These are phyloP conservation scores for Xylariaceae sp. DNA, from an alignment of 2,329 filamentous ascomycete genomes.

Conservation along the genomic window DNA sequence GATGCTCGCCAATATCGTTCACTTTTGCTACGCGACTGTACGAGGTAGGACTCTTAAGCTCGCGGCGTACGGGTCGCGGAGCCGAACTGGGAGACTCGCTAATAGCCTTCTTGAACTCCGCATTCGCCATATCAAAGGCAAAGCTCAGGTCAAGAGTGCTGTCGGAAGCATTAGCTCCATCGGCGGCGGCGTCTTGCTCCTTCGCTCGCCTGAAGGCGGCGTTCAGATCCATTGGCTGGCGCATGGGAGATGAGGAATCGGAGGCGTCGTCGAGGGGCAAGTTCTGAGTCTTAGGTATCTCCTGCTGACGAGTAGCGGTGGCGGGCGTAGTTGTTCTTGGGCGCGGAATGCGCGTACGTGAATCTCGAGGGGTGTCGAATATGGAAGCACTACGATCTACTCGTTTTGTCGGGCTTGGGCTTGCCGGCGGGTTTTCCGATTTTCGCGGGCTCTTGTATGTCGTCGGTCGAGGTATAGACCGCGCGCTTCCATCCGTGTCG, in stretches of 20 bases:
- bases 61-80: slow-evolving; percentile 25
- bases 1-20: slow-evolving; percentile 30
- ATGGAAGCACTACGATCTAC: slow-evolving; percentile 15
- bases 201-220: slow-evolving; percentile 28
- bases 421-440: slow-evolving; percentile 6
- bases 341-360: slow-evolving; percentile 29
- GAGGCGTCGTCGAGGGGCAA: slow-evolving; percentile 10
- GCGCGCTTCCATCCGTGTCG: slow-evolving; percentile 20
- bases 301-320: slow-evolving; percentile 2
- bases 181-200: slow-evolving; percentile 22
- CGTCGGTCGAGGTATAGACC: slow-evolving; percentile 9
- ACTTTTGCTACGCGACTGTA: slow-evolving; percentile 24
- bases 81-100: slow-evolving; percentile 32
- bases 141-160: slow-evolving; percentile 24
- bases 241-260: slow-evolving; percentile 23
- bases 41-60: slow-evolving; percentile 17
- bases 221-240: slow-evolving; percentile 27
- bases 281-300: background rate
- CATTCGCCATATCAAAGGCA: slow-evolving; percentile 29
- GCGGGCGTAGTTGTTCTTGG: slow-evolving; percentile 17
- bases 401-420: slow-evolving; percentile 9
- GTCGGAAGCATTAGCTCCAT: slow-evolving; percentile 20
- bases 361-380: slow-evolving; percentile 14
- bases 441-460: slow-evolving; percentile 3
- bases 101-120: slow-evolving; percentile 25